Conservation (phyloP, 257 asterid genomes). For the Cynanchum wilfordii region DNA sequence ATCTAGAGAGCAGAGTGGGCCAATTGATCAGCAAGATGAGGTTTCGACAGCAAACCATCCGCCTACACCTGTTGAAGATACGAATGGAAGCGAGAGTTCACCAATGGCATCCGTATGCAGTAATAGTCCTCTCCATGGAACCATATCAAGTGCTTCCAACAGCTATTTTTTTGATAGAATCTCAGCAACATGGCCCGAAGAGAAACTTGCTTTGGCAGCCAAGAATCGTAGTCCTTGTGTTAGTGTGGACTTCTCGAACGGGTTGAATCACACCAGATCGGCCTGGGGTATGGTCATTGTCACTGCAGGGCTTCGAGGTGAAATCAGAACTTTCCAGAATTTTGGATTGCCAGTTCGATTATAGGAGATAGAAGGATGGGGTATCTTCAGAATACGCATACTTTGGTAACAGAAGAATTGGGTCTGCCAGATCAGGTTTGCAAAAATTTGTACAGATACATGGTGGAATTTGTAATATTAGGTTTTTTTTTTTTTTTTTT, state of each 20-base stretch:
- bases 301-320: slow-evolving; percentile 87
- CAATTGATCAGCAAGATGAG: slow-evolving; percentile 40
- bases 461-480: slow-evolving; percentile 56
- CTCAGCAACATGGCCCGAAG: slow-evolving; percentile 94
- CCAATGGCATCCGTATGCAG: slow-evolving; percentile 44
- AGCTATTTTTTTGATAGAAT: slow-evolving; percentile 67
- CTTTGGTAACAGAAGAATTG: background rate
- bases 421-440: slow-evolving; percentile 21
- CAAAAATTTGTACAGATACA: slow-evolving; percentile 64
- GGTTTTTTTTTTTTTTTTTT: slow-evolving; percentile 18
- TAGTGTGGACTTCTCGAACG: slow-evolving; percentile 56
- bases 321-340: slow-evolving; percentile 84
- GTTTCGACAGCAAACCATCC: slow-evolving; percentile 48
- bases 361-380: slow-evolving; percentile 40
- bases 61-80: slow-evolving; percentile 53
- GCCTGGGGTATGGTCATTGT: slow-evolving; percentile 96
- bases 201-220: slow-evolving; percentile 52
- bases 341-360: slow-evolving; percentile 83
- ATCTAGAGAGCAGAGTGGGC: slow-evolving; percentile 33
- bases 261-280: slow-evolving; percentile 46
- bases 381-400: slow-evolving; percentile 1
- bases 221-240: slow-evolving; percentile 63
- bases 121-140: slow-evolving; percentile 56
- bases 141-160: slow-evolving; percentile 49
- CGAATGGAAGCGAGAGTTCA: slow-evolving; percentile 46